Evolutionary conservation across 2,329 filamentous ascomycete genomes (phyloP), one percentile per base, ranked within the genome.

Genomic region (Orbilia oligospora): DNA sequence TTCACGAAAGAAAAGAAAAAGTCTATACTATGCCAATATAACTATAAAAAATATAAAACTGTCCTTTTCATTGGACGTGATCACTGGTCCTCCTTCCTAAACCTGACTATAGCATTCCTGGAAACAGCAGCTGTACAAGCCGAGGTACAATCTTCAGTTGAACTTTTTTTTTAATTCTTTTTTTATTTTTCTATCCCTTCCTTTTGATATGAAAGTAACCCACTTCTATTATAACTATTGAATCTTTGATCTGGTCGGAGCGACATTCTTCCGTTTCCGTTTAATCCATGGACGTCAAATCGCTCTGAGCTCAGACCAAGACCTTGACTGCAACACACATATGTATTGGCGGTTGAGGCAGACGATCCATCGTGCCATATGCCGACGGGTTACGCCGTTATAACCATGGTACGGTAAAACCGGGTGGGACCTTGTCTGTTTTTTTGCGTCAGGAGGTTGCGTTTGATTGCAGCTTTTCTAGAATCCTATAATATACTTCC

Each of bases 361-460:
- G 33, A 44, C 22, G 36, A 61, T 44, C 36, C 24, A 61, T 61
- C 36, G n/a, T 30, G 55, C 36, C 36, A 24, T 61, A 41, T 61
- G 33, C 56, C 36, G 56, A 61, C 36, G 56, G 36, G 56, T 44
- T 24, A 61, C 56, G 56, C 56, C 36, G 56, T 61, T 20, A 46
- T 18, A 61, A 44, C 56, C 56, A 61, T 61, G 56, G 56, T 61
- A 61, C 56, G 56, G 56, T 27, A 61, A 61, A 44, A 16, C 56
- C 56, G 56, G 56, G 36, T 61, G 56, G 56, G 33, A 41, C 56
- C 56, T 61, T 61, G 22, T 33, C 48, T 3, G 12, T 14, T 41
- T 12, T 14, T 41, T 12, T 61, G 33, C 56, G 20, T 41, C 36
- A 27, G 53, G 24, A 33, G 51, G n/a, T 55, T n/a, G n/a, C n/a